A percentile compares a stretch with the other conserved stretches of the same genome.
Evolutionary conservation across 805 yeast species (phyloP).

Genomic region (Hanseniaspora pseudoguilliermondii): DNA sequence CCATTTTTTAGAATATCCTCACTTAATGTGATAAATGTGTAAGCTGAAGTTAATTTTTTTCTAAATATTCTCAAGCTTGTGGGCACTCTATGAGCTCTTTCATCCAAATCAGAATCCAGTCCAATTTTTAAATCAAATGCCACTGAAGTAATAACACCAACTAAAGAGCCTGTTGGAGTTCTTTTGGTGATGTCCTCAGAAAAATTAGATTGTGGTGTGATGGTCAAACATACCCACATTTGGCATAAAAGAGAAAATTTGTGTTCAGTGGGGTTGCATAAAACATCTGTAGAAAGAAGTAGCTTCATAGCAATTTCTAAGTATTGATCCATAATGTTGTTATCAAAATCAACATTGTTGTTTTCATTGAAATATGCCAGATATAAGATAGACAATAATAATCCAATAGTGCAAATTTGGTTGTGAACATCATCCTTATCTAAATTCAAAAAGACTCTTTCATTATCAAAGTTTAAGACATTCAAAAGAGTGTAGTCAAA

Average conservation of each 20-base stretch:
- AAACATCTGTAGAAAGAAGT: conserved; percentile 23
- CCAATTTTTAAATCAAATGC: conserved; percentile 23
- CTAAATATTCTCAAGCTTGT: conserved; percentile 12
- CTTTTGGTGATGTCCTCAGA: conserved; percentile 25
- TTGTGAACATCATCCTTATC: conserved; percentile 22
- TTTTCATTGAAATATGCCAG: conserved; percentile 15
- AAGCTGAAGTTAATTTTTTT: conserved; percentile 2
- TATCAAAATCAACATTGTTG: conserved; percentile 11
- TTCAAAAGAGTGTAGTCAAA: conserved; percentile 24
- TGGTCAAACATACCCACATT: conserved; percentile 26
- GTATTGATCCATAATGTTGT: conserved; percentile 16
- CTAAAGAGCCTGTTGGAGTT: conserved; percentile 26
- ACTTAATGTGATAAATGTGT: neutral
- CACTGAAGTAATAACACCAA: conserved; percentile 23
- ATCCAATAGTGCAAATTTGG: conserved; percentile 22
- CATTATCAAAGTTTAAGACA: conserved; percentile 18
- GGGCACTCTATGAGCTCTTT: conserved; percentile 18
- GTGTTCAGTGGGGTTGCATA: conserved; percentile 24
- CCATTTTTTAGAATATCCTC: conserved; percentile 11
- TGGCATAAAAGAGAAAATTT: conserved; percentile 22
- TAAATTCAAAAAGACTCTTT: conserved; percentile 17
- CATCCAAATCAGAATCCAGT: conserved; percentile 25
- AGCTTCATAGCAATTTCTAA: conserved; percentile 21
- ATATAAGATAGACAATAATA: conserved; percentile 22
- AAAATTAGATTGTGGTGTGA: conserved; percentile 24